These are phyloP conservation scores for Coniochaeta prunicola DNA, from an alignment of 2,329 filamentous ascomycete genomes.

Conservation along the genomic window DNA sequence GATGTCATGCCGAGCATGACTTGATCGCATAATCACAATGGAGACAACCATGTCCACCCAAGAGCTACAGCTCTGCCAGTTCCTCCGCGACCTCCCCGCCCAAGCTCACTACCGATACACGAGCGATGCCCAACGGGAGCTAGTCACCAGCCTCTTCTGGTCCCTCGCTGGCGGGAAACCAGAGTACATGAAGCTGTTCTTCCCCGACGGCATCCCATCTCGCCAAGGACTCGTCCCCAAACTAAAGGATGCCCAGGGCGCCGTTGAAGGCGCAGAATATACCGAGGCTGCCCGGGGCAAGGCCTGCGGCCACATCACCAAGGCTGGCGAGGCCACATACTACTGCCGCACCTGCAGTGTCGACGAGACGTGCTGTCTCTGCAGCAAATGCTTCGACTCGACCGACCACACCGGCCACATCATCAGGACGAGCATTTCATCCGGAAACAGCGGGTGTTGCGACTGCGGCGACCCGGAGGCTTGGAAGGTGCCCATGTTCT, in stretches of 20 bases:
- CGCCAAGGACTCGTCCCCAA: constrained; percentile 53
- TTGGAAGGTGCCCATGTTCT: constrained; percentile 81
- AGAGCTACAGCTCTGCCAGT: constrained; percentile 78
- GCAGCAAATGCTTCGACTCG: constrained; percentile 87
- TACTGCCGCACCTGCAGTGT: constrained; percentile 88
- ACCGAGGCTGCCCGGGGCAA: constrained; percentile 86
- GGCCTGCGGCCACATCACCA: constrained; percentile 96
- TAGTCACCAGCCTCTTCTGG: constrained; percentile 77
- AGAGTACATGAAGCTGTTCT: constrained; percentile 72
- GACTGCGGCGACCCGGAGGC: constrained; percentile 96
- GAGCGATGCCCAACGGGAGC: constrained; percentile 59
- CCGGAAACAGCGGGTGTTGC: constrained; percentile 91
- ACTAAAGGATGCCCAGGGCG: constrained; percentile 80
- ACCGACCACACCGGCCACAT: constrained; percentile 93
- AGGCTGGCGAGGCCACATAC: constrained; percentile 87
- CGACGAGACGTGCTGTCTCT: constrained; percentile 93
- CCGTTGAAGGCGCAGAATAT: constrained; percentile 91
- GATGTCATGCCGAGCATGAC: constrained; percentile 3
- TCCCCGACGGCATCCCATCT: constrained; percentile 64
- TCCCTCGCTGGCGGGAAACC: constrained; percentile 71
- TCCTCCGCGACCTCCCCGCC: constrained; percentile 70
- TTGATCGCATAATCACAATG: constrained; percentile 28
- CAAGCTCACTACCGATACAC: constrained; percentile 70
- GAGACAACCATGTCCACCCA: constrained; percentile 51
- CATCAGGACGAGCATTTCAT: constrained; percentile 80